Conservation (phyloP, 164 flowering plant species). For the Tinospora cordifolia region DNA sequence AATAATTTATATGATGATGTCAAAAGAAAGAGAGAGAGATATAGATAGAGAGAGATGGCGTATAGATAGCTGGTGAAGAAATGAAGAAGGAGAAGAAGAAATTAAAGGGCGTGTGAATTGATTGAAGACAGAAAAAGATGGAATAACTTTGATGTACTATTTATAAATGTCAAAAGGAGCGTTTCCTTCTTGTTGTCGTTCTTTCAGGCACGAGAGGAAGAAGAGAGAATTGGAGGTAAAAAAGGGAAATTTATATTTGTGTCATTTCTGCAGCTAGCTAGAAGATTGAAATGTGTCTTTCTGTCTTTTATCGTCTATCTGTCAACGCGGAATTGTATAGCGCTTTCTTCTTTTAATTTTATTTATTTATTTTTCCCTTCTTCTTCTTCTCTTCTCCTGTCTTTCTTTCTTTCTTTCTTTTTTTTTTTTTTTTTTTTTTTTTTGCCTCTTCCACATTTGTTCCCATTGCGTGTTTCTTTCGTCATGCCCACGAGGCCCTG, state of each 20-base stretch:
- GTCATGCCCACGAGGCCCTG: slow-evolving; percentile 47
- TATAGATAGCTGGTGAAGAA: no score
- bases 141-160: no score
- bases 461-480: slow-evolving; percentile 35
- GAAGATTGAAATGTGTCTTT: no score
- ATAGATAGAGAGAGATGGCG: neutral
- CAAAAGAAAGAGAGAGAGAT: neutral
- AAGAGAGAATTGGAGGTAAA: neutral
- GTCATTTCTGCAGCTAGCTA: neutral
- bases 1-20: neutral
- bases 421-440: neutral
- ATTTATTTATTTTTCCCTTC: no score
- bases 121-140: no score
- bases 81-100: no score
- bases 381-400: no score
- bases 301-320: slow-evolving; percentile 9
- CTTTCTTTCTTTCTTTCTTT: slow-evolving; percentile 10
- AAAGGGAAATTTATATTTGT: neutral
- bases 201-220: neutral
- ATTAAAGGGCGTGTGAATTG: no score
- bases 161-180: no score
- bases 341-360: no score
- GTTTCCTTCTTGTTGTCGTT: no score
- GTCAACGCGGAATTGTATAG: slow-evolving; percentile 27
- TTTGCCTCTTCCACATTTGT: slow-evolving; percentile 27